Evolutionary conservation across 345 rosid genomes (phyloP).

Genomic region (Euclidium syriacum): DNA sequence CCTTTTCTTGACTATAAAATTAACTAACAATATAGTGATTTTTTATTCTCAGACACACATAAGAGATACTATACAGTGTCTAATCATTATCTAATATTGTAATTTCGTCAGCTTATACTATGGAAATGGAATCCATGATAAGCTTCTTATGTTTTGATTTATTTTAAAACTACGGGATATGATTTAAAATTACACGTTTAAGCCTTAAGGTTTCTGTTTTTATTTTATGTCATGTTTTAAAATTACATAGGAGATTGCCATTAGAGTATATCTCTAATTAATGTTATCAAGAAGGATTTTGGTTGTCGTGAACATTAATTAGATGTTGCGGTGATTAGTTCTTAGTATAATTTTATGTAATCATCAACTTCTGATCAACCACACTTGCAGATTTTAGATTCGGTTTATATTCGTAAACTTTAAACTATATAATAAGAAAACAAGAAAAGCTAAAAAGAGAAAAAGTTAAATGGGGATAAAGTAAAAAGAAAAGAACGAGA

Average conservation of each 20-base stretch:
- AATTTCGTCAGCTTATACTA: conserved; percentile 22
- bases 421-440: not conserved
- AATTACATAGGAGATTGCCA: not conserved
- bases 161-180: not conserved
- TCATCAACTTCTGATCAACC: not conserved
- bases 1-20: not conserved
- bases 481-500: not conserved
- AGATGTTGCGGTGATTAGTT: not conserved
- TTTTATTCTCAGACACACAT: conserved; percentile 7
- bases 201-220: not conserved
- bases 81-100: conserved; percentile 21
- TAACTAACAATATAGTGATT: conserved; percentile 9
- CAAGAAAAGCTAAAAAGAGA: not conserved
- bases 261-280: not conserved
- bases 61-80: conserved; percentile 6
- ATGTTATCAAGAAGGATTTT: conserved; percentile 11
- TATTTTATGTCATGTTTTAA: not conserved
- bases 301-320: conserved; percentile 23
- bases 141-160: not conserved
- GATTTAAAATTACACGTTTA: conserved; percentile 21
- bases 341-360: not conserved
- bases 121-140: conserved; percentile 24
- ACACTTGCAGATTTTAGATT: conserved; percentile 4
- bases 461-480: not conserved
- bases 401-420: not conserved